Conservation (phyloP, 306 rosid genomes). For the Hippophae rhamnoides region DNA sequence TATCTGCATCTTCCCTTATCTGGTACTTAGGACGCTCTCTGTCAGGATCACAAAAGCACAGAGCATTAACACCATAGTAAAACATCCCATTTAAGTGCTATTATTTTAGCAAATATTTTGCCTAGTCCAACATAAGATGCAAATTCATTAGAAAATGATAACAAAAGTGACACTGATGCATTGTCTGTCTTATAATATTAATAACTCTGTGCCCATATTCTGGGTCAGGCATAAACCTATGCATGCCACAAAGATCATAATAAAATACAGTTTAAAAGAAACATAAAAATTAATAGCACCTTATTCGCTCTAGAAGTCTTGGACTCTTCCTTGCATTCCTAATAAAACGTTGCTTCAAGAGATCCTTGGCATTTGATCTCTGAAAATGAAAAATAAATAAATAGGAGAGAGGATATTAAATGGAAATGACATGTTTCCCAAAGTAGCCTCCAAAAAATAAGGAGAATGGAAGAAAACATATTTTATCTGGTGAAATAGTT, state of each 20-base stretch:
- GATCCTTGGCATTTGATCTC: conserved; percentile 98
- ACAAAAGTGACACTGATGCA: conserved; percentile 9
- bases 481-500: background rate
- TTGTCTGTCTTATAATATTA: background rate
- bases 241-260: conserved; percentile 1
- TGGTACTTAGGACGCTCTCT: conserved; percentile 91
- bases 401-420: background rate
- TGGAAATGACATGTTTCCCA: background rate
- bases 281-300: conserved; percentile 32
- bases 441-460: too few species aligned
- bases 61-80: conserved; percentile 27
- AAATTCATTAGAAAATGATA: conserved; percentile 10
- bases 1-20: conserved; percentile 54
- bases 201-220: background rate
- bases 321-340: conserved; percentile 79
- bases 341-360: conserved; percentile 84
- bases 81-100: conserved; percentile 11
- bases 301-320: conserved; percentile 87
- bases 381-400: conserved; percentile 31
- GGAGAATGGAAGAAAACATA: too few species aligned
- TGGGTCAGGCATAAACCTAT: conserved; percentile 5
- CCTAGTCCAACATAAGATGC: conserved; percentile 14
- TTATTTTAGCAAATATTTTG: background rate
- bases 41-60: conserved; percentile 27
- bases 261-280: background rate